Conservation (phyloP, 2,329 filamentous ascomycete species). For the Shiraia bambusicola region DNA sequence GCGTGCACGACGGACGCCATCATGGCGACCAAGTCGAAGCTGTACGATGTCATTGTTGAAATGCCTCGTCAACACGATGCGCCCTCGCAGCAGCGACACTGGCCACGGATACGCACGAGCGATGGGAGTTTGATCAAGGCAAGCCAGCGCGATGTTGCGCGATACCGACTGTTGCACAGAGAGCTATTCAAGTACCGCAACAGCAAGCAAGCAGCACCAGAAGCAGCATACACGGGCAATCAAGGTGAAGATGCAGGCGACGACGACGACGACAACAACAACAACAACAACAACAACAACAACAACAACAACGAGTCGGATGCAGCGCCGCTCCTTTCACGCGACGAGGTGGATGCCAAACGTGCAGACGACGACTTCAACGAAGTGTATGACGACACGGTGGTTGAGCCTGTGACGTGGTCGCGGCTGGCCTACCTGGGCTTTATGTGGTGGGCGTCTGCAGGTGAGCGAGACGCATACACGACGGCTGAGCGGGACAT, state of each 20-base stretch:
- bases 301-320: constrained; percentile 29
- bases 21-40: constrained; percentile 76
- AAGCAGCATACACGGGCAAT: constrained; percentile 10
- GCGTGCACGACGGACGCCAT: constrained; percentile 96
- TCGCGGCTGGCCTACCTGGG: constrained; percentile 74
- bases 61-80: constrained; percentile 67
- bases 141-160: constrained; percentile 84
- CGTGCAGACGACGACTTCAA: constrained; percentile 40
- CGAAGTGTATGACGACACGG: constrained; percentile 38
- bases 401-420: constrained; percentile 63
- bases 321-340: constrained; percentile 23
- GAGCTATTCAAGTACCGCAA: constrained; percentile 39
- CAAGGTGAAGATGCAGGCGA: too few relatives aligned
- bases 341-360: constrained; percentile 26
- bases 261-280: constrained; percentile 20
- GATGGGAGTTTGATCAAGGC: constrained; percentile 71
- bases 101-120: constrained; percentile 72
- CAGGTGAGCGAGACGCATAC: constrained; percentile 67
- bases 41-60: constrained; percentile 89
- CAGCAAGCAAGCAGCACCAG: constrained; percentile 23
- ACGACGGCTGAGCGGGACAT: constrained; percentile 57
- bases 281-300: constrained; percentile 23
- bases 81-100: constrained; percentile 58
- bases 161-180: constrained; percentile 54
- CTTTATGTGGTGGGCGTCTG: constrained; percentile 90